A percentile compares a stretch with the other conserved stretches of the same genome.
Evolutionary conservation across 2,329 filamentous ascomycete species (phyloP).

Genomic region (Dactylellina parvicollis): DNA sequence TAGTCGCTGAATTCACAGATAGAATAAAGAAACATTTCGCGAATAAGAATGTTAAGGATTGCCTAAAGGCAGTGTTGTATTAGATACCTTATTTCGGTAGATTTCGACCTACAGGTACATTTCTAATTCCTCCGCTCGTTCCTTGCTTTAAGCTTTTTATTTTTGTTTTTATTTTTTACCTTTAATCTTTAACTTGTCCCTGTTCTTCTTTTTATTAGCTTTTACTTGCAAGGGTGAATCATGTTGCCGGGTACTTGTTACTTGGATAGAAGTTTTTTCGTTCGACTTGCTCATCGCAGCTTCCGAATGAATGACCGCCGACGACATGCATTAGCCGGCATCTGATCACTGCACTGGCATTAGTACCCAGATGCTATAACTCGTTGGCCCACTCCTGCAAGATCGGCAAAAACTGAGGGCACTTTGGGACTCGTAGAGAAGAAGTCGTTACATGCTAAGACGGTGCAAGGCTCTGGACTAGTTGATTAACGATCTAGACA

Average conservation of each 20-base stretch:
- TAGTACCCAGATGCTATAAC: slow-evolving; percentile 13
- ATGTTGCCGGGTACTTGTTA: slow-evolving; percentile 14
- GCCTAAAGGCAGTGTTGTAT: too few species aligned
- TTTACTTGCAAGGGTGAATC: slow-evolving; percentile 35
- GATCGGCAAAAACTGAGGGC: slow-evolving; percentile 43
- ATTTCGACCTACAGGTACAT: slow-evolving; percentile 10
- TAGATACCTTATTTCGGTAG: too few species aligned
- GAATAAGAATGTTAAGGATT: too few species aligned
- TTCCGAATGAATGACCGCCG: slow-evolving; percentile 54
- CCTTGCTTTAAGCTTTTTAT: background rate
- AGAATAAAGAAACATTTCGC: too few species aligned
- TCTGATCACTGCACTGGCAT: slow-evolving; percentile 40
- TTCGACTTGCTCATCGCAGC: slow-evolving; percentile 31
- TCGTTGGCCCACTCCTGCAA: slow-evolving; percentile 35
- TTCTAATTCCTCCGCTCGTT: too few species aligned
- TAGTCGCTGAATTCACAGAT: too few species aligned
- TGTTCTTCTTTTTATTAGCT: background rate
- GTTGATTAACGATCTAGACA: slow-evolving; percentile 33
- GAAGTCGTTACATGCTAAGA: background rate
- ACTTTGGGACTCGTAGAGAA: slow-evolving; percentile 6
- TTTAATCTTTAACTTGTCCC: background rate
- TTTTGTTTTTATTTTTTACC: background rate
- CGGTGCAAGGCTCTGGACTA: slow-evolving; percentile 18
- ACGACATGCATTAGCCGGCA: slow-evolving; percentile 46
- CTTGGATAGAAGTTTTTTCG: background rate